phyloP scores from a whole-genome alignment of 163 green algal species.

The Trebouxiophyceae sp. region DNA sequence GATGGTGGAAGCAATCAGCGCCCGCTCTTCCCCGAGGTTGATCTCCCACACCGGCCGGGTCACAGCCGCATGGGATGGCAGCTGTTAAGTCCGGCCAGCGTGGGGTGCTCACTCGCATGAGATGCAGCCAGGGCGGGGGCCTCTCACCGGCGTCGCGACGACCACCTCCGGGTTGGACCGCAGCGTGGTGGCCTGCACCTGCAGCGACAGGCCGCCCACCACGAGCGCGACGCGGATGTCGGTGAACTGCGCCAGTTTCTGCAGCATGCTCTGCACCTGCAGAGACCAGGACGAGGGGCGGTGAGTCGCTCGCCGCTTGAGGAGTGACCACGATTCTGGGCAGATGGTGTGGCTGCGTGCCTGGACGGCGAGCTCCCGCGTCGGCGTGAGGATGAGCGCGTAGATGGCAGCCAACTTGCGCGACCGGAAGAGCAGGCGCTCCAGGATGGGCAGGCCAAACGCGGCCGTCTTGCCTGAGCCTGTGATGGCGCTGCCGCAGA shows the following conservation, averaged over 20 bases:
- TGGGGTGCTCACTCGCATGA: too few relatives aligned
- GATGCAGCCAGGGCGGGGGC: neutral
- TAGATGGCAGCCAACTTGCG: slow-evolving; percentile 75
- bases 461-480: slow-evolving; percentile 93
- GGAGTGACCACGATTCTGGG: too few relatives aligned
- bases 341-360: too few relatives aligned
- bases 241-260: slow-evolving; percentile 90
- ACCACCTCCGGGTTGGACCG: slow-evolving; percentile 77
- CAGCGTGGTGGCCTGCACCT: slow-evolving; percentile 57
- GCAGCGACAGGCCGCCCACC: slow-evolving; percentile 85
- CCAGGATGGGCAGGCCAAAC: slow-evolving; percentile 89
- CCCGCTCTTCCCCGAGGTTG: too few relatives aligned
- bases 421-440: slow-evolving; percentile 85
- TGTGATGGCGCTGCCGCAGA: slow-evolving; percentile 90
- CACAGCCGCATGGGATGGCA: too few relatives aligned
- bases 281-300: too few relatives aligned
- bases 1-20: neutral
- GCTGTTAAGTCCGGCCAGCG: too few relatives aligned
- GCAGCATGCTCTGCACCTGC: slow-evolving; percentile 91
- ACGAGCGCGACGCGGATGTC: slow-evolving; percentile 83
- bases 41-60: too few relatives aligned
- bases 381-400: slow-evolving; percentile 89
- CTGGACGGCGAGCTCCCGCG: slow-evolving; percentile 93
- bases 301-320: too few relatives aligned
- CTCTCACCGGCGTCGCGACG: slow-evolving; percentile 86